phyloP scores from a whole-genome alignment of 768 basidiomycete species.

The Strobilomyces confusus region DNA sequence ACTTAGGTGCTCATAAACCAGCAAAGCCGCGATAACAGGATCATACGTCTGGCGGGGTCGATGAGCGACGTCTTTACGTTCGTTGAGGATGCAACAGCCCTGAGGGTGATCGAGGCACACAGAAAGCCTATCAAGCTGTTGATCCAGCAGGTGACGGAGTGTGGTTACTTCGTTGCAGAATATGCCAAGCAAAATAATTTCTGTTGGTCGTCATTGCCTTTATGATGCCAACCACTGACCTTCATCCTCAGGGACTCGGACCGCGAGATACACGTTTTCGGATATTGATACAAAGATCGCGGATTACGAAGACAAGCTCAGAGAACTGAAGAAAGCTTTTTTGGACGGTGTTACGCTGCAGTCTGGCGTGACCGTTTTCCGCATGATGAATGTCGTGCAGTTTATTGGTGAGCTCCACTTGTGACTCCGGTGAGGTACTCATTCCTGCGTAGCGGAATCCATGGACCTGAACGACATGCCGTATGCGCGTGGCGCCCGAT shows the following conservation, averaged over 20 bases:
- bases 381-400: slow-evolving; percentile 17
- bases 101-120: slow-evolving; percentile 12
- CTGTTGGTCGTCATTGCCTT: slow-evolving; percentile 6
- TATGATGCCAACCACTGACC: neutral
- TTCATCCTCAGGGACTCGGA: slow-evolving; percentile 10
- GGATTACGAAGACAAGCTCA: slow-evolving; percentile 17
- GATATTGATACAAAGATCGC: slow-evolving; percentile 17
- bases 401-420: slow-evolving; percentile 1
- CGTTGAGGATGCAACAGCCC: slow-evolving; percentile 6
- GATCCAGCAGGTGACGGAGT: slow-evolving; percentile 22
- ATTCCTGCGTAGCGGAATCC: slow-evolving; percentile 8
- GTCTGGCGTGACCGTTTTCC: slow-evolving; percentile 17
- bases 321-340: slow-evolving; percentile 16
- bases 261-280: slow-evolving; percentile 14
- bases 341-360: slow-evolving; percentile 14
- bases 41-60: slow-evolving; percentile 16
- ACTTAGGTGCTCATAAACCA: slow-evolving; percentile 19
- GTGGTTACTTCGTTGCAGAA: slow-evolving; percentile 21
- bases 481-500: slow-evolving; percentile 23
- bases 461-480: slow-evolving; percentile 19
- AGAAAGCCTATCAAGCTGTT: slow-evolving; percentile 3
- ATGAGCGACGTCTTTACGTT: slow-evolving; percentile 15
- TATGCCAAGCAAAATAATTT: slow-evolving; percentile 17
- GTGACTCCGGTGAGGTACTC: neutral
- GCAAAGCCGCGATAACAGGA: slow-evolving; percentile 10